Evolutionary conservation across 768 basidiomycete genomes (phyloP).

Genomic region (Agrocybe pediades): DNA sequence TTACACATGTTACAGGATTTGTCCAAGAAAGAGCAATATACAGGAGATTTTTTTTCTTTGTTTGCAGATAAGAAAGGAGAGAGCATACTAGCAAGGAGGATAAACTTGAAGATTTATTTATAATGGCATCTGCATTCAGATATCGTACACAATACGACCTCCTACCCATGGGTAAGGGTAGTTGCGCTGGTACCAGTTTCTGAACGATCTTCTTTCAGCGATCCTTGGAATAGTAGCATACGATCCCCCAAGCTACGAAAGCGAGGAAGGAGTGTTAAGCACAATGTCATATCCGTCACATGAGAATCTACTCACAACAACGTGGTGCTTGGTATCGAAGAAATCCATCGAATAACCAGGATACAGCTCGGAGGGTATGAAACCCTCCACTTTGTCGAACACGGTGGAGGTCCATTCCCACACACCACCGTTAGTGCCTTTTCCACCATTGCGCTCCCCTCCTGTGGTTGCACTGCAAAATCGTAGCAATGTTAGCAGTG

Average conservation of each 20-base stretch:
- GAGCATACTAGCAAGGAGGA: too few species aligned
- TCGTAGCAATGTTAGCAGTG: neutral
- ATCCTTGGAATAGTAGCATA: constrained; percentile 85
- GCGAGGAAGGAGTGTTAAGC: neutral
- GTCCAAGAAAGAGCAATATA: too few species aligned
- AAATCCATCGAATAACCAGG: constrained; percentile 94
- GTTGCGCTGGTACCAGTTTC: constrained; percentile 92
- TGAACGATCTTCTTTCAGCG: constrained; percentile 69
- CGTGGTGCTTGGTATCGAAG: constrained; percentile 83
- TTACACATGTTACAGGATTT: neutral
- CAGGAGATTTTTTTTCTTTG: too few species aligned
- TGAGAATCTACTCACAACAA: constrained; percentile 70
- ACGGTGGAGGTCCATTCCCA: constrained; percentile 98
- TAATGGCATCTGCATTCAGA: constrained; percentile 4
- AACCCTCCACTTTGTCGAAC: constrained; percentile 75
- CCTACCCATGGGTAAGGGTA: constrained; percentile 91
- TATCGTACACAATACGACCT: constrained; percentile 58
- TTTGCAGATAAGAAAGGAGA: too few species aligned
- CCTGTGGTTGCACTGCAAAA: constrained; percentile 67
- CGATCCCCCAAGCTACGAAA: constrained; percentile 80
- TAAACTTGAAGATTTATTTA: too few species aligned
- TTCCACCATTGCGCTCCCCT: constrained; percentile 45
- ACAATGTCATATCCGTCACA: neutral
- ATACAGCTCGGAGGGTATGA: constrained; percentile 73
- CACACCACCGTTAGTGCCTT: constrained; percentile 89